Evolutionary conservation across 306 rosid genomes (phyloP), one percentile per base, ranked within the genome.

Genomic region (Vigna reflexopilosa): DNA sequence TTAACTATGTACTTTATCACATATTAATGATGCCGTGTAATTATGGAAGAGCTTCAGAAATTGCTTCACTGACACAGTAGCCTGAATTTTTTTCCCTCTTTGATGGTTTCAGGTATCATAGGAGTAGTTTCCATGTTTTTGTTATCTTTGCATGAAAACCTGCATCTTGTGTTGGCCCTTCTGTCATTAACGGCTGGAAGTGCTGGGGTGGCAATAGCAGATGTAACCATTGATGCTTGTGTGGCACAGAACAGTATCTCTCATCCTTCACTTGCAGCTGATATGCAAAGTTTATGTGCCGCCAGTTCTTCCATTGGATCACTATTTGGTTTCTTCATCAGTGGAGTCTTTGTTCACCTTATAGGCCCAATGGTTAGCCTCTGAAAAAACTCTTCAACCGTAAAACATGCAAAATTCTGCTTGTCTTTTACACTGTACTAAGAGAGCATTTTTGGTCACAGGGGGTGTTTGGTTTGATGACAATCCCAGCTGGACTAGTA

Each of bases 221-320:
- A 95, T 58, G 98, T 95, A 70, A 95, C 98, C 45, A 95, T 95
- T 72, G 98, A 92, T 81, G 98, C 98, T 15, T 95, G 98, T 71
- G 96, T 91, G 70, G 98, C 98, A 50, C 98, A 92, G 79, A 92
- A 92, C 86, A 95, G 98, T 62, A 92, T 84, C 34, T 81, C 77
- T 42, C 93, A 89, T 81, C 93, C 93, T 15, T 82, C 85, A 26
- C 90, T 92, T 55, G 98, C 98, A 15, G 73, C 98, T 58, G 97
- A 95, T 81, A 84, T 95, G 93, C 98, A 95, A 84, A 95, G 98
- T 87, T 87, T 95, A 75, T 92, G 97, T 67, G 98, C 98, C 72
- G 84, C 89, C 79, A 95, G 98, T 72, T 75, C 90, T 73, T 91
- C 98, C 30, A 51, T 95, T 20, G 98, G 98, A 38, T 87, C 92